A percentile compares a stretch with the other conserved stretches of the same genome.
phyloP scores from a whole-genome alignment of 192 early-diverging fungal genomes.

The Funneliformis mosseae region DNA sequence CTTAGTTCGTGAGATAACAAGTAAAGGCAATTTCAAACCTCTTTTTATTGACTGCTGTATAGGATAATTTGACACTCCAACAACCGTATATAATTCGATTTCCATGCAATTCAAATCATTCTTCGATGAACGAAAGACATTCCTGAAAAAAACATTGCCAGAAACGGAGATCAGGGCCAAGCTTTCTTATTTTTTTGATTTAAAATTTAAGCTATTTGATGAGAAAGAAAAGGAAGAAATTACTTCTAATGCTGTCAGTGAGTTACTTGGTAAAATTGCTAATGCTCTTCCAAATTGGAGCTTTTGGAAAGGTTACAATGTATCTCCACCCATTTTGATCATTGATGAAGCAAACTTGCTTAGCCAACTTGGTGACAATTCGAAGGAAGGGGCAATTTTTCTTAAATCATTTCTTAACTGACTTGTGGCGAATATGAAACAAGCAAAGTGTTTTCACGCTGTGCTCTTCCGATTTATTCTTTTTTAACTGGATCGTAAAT shows the following conservation, averaged over 20 bases:
- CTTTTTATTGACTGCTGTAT: no score
- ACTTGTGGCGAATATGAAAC: conserved; percentile 14
- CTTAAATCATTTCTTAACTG: conserved; percentile 24
- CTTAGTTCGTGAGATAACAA: no score
- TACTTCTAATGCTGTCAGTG: neutral
- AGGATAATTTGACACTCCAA: no score
- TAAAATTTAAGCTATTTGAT: conserved; percentile 5
- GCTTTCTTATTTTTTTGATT: neutral
- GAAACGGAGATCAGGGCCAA: neutral
- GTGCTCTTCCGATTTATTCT: conserved; percentile 23
- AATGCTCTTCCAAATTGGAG: neutral
- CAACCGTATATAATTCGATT: neutral
- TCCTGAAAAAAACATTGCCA: neutral
- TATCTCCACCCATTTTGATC: conserved; percentile 11
- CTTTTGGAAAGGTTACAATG: neutral
- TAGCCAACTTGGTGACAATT: neutral
- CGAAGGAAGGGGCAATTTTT: neutral
- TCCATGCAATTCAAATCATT: neutral
- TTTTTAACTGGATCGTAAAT: conserved; percentile 24
- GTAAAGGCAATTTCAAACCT: no score
- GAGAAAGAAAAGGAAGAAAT: neutral
- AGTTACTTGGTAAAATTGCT: neutral
- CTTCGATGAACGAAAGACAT: neutral
- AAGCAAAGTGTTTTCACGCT: neutral
- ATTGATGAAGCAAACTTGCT: conserved; percentile 15